Percentiles rank a stretch among this genome's conserved stretches.
phyloP scores from a whole-genome alignment of 106 monocot species.

The Phalaenopsis aphrodite region DNA sequence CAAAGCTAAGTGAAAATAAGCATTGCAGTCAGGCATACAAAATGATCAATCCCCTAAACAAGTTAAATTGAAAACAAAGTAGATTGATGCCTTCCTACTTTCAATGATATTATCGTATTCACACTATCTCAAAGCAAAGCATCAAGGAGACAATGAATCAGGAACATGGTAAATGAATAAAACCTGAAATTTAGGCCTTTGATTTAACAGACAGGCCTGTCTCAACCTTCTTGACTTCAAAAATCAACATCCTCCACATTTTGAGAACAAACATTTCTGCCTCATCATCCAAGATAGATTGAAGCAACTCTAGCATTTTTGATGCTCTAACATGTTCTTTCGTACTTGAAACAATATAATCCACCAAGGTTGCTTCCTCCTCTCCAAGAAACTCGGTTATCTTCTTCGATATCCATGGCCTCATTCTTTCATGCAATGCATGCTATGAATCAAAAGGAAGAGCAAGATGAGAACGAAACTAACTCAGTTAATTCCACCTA shows the following conservation, averaged over 20 bases:
- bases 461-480: neutral
- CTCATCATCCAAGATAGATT: constrained; percentile 90
- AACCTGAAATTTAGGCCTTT: constrained; percentile 26
- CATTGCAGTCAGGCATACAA: neutral
- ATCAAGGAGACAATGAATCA: neutral
- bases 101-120: neutral
- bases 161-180: neutral
- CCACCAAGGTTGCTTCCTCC: constrained; percentile 88
- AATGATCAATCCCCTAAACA: neutral
- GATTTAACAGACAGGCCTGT: constrained; percentile 60
- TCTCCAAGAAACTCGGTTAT: constrained; percentile 96
- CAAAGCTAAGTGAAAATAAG: neutral
- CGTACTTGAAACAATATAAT: constrained; percentile 86
- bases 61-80: neutral
- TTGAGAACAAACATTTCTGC: constrained; percentile 99
- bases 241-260: constrained; percentile 99
- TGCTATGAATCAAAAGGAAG: constrained; percentile 36
- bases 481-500: neutral
- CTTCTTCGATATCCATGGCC: constrained; percentile 97
- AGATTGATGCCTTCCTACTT: neutral
- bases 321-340: constrained; percentile 81
- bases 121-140: neutral
- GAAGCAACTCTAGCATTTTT: constrained; percentile 84
- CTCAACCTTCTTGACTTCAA: constrained; percentile 97
- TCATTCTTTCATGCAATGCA: constrained; percentile 88